Conservation (phyloP, 768 basidiomycete genomes). For the Lyophyllum shimeji region DNA sequence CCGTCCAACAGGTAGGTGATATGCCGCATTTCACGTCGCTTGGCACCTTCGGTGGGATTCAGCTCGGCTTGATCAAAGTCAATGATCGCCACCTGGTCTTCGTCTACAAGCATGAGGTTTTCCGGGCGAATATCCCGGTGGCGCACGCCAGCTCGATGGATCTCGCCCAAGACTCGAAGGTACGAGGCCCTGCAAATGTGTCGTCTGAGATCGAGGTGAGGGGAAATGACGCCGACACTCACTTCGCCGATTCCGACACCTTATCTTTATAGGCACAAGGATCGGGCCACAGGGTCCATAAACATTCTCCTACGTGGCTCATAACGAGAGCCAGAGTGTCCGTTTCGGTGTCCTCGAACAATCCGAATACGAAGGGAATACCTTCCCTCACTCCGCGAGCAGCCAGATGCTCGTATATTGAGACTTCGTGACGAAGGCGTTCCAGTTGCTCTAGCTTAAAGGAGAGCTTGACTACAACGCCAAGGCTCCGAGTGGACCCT, state of each 20-base stretch:
- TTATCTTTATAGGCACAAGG: too few species aligned
- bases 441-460: constrained; percentile 7
- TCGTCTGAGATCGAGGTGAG: neutral
- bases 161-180: neutral
- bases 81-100: neutral
- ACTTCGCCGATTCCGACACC: neutral
- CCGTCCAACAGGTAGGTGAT: neutral
- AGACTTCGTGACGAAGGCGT: constrained; percentile 13
- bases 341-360: too few species aligned
- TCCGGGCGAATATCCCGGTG: neutral
- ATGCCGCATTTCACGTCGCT: neutral
- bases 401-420: too few species aligned
- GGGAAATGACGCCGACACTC: neutral
- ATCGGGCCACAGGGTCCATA: too few species aligned
- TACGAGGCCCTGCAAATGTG: neutral
- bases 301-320: constrained; percentile 7
- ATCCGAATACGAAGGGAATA: too few species aligned
- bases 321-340: too few species aligned
- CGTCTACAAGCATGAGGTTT: neutral
- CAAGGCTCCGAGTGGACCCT: neutral
- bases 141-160: neutral
- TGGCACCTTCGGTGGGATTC: neutral
- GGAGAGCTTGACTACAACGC: constrained; percentile 18
- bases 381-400: too few species aligned
- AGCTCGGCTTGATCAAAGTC: neutral